These are phyloP conservation scores for Gracilariopsis chorda DNA, from an alignment of 23 red algal genomes.

Conservation along the genomic window DNA sequence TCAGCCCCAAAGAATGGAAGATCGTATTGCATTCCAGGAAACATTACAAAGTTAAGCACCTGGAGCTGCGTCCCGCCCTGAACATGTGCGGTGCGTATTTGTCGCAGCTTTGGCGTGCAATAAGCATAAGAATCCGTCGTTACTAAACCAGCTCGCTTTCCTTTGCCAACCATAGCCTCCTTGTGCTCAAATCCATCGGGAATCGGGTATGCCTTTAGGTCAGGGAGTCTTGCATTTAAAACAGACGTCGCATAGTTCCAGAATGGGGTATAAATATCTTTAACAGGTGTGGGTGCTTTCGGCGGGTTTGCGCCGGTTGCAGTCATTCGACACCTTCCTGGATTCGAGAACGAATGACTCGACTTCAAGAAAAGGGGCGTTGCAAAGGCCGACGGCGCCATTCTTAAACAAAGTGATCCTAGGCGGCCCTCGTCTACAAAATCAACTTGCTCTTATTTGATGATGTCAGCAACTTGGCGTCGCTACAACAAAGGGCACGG, in stretches of 20 bases:
- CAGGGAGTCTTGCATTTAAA: constrained; percentile 55
- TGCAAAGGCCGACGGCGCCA: background rate
- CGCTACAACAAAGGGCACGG: too few species aligned
- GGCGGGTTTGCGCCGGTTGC: background rate
- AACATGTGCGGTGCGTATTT: constrained; percentile 94
- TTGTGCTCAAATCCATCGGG: constrained; percentile 84
- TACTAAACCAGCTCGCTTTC: constrained; percentile 66
- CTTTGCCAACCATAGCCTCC: constrained; percentile 88
- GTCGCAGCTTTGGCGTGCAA: constrained; percentile 80
- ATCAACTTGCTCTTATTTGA: too few species aligned
- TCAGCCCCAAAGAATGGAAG: constrained; percentile 96
- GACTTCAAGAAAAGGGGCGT: background rate
- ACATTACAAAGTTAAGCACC: constrained; percentile 97
- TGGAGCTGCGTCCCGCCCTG: constrained; percentile 81
- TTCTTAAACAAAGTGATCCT: too few species aligned
- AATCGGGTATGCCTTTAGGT: constrained; percentile 81
- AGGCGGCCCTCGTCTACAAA: too few species aligned
- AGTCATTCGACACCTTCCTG: constrained; percentile 5
- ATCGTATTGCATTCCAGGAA: constrained; percentile 81
- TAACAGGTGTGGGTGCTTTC: constrained; percentile 9
- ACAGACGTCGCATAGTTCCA: constrained; percentile 74
- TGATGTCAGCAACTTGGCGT: too few species aligned
- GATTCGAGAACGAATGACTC: background rate
- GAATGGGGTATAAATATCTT: constrained; percentile 89
- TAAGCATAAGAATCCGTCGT: constrained; percentile 82